Evolutionary conservation across 2,329 filamentous ascomycete genomes (phyloP).

Genomic region (Penicillium brevicompactum): DNA sequence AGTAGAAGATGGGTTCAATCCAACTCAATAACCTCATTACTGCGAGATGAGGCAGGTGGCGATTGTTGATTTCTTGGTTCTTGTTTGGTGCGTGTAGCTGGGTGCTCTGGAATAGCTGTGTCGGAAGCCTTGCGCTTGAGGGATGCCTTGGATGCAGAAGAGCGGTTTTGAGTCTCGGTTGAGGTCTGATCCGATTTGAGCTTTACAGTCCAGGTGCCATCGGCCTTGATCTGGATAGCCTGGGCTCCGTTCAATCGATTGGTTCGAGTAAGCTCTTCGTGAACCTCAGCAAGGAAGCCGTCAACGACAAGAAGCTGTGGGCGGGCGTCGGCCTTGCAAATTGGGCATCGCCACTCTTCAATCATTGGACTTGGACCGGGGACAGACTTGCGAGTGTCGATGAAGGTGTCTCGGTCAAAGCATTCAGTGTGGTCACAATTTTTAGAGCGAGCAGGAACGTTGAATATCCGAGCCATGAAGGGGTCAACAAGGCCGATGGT

Average conservation of each 20-base stretch:
- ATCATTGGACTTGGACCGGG: conserved; percentile 46
- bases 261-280: conserved; percentile 53
- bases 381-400: conserved; percentile 61
- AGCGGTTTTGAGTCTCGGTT: neutral
- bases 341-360: conserved; percentile 79
- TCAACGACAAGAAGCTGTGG: conserved; percentile 73
- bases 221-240: conserved; percentile 63
- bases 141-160: neutral
- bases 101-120: neutral
- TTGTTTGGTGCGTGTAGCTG: neutral
- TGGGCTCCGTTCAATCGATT: conserved; percentile 55
- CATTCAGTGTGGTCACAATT: conserved; percentile 79
- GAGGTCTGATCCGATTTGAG: conserved; percentile 29
- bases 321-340: conserved; percentile 76
- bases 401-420: conserved; percentile 84
- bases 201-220: conserved; percentile 67
- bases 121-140: conserved; percentile 16
- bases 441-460: conserved; percentile 69
- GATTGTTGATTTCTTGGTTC: neutral
- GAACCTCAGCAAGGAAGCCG: conserved; percentile 69
- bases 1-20: neutral
- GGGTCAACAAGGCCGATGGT: conserved; percentile 68
- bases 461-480: conserved; percentile 66
- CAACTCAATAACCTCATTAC: neutral
- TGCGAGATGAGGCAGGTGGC: neutral